These are phyloP conservation scores for Apiospora arundinis DNA, from an alignment of 2,329 filamentous ascomycete species.

Conservation along the genomic window DNA sequence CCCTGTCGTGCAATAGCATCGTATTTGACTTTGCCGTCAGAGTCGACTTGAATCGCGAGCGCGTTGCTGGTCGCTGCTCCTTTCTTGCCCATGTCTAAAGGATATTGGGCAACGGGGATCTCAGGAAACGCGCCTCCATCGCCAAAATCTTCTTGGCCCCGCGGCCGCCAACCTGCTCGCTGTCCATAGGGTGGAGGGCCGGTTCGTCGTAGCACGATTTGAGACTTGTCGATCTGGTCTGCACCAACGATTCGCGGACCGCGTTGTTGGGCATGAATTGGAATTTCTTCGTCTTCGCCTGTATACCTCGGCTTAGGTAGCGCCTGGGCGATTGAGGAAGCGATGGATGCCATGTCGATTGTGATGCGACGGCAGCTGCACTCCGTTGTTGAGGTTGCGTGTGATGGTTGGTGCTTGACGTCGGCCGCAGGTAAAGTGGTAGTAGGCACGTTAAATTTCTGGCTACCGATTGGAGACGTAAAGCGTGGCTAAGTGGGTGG, in stretches of 20 bases:
- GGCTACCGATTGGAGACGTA: not conserved
- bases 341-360: conserved; percentile 67
- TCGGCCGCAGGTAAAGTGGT: not conserved
- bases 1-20: conserved; percentile 92
- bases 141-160: conserved; percentile 87
- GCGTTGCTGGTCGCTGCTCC: conserved; percentile 78
- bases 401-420: conserved; percentile 18
- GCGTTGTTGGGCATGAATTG: conserved; percentile 72
- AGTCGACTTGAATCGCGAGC: conserved; percentile 89
- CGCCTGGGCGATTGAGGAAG: conserved; percentile 75
- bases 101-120: conserved; percentile 92
- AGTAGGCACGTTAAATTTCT: conserved; percentile 17
- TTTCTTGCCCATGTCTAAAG: conserved; percentile 92
- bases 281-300: conserved; percentile 84
- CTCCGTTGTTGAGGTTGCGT: conserved; percentile 19
- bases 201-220: conserved; percentile 79
- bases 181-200: conserved; percentile 90
- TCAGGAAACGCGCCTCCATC: conserved; percentile 97
- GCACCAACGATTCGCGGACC: conserved; percentile 84
- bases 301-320: conserved; percentile 91
- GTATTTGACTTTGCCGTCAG: conserved; percentile 93
- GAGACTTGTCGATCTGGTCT: conserved; percentile 81
- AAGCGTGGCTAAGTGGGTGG: conserved; percentile 13
- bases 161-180: conserved; percentile 88
- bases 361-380: conserved; percentile 18